Evolutionary conservation across 352 stramenopile genomes (phyloP).

Genomic region (Phytopythium ostracodes): DNA sequence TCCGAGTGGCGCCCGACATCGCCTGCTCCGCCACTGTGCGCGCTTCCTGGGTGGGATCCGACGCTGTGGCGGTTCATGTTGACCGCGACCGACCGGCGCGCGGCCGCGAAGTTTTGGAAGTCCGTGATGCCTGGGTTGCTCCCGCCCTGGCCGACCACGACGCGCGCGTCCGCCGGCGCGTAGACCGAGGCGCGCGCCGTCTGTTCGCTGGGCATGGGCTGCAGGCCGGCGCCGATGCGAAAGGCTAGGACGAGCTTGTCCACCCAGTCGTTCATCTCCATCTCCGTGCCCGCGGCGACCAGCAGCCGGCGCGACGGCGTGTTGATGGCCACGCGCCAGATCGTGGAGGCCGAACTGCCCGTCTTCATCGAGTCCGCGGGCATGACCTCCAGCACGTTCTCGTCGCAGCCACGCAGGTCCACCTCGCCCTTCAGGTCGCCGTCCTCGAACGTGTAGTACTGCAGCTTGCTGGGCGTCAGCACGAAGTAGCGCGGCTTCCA

Average conservation of each 20-base stretch:
- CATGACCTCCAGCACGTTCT: constrained; percentile 75
- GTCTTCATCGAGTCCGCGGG: constrained; percentile 72
- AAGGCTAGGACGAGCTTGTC: constrained; percentile 69
- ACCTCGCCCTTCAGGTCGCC: constrained; percentile 70
- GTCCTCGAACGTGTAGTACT: constrained; percentile 82
- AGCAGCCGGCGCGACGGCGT: constrained; percentile 51
- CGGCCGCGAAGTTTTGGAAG: constrained; percentile 78
- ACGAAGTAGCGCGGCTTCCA: constrained; percentile 84
- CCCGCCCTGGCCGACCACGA: constrained; percentile 11
- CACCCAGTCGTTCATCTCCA: constrained; percentile 86
- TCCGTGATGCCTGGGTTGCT: constrained; percentile 45
- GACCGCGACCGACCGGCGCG: constrained; percentile 27
- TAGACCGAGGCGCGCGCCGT: constrained; percentile 21
- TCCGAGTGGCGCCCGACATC: constrained; percentile 34
- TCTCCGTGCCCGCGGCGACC: constrained; percentile 65
- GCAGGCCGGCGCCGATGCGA: constrained; percentile 47
- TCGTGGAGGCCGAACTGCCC: constrained; percentile 59
- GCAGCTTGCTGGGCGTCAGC: constrained; percentile 48
- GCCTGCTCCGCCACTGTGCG: constrained; percentile 1
- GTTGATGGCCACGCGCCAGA: constrained; percentile 79
- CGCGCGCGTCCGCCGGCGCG: constrained; percentile 9
- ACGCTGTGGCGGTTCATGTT: constrained; percentile 37
- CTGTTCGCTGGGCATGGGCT: constrained; percentile 10
- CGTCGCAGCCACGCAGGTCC: constrained; percentile 56
- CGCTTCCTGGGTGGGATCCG: constrained; percentile 12